phyloP scores from a whole-genome alignment of 2,329 filamentous ascomycete species.

The Fusarium austroafricanum region DNA sequence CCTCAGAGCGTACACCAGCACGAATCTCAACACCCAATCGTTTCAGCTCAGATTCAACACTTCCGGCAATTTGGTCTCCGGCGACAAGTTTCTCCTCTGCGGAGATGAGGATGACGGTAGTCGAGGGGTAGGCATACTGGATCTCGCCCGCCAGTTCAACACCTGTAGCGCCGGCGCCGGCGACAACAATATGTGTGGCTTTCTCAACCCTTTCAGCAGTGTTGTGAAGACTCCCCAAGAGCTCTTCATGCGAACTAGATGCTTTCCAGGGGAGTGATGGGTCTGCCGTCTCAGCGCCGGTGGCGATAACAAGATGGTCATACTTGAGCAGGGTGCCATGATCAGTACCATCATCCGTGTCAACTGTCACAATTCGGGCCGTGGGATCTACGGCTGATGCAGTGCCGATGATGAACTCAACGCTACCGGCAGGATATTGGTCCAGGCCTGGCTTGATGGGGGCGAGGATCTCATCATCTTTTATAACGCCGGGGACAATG shows the following conservation, averaged over 20 bases:
- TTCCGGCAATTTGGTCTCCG: constrained; percentile 57
- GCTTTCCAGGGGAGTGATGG: constrained; percentile 65
- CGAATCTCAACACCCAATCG: constrained; percentile 64
- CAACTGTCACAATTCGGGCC: constrained; percentile 58
- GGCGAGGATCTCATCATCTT: constrained; percentile 62
- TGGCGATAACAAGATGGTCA: constrained; percentile 69
- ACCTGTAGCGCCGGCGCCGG: constrained; percentile 67
- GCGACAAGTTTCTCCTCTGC: constrained; percentile 55
- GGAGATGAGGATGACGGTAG: constrained; percentile 62
- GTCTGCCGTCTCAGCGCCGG: constrained; percentile 60
- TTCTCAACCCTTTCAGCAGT: constrained; percentile 56
- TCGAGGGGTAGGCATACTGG: constrained; percentile 61
- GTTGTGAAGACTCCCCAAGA: constrained; percentile 54
- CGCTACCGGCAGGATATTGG: constrained; percentile 61
- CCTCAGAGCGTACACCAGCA: constrained; percentile 56
- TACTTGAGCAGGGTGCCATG: constrained; percentile 51
- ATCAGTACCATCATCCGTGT: constrained; percentile 27
- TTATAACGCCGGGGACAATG: constrained; percentile 62
- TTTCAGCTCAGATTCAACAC: constrained; percentile 61
- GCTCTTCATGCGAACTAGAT: constrained; percentile 59
- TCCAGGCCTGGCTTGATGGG: constrained; percentile 62
- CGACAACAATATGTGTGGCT: constrained; percentile 66
- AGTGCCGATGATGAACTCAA: constrained; percentile 64
- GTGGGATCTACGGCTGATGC: constrained; percentile 56
- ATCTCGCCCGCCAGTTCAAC: constrained; percentile 68